Evolutionary conservation across 768 basidiomycete genomes (phyloP).

Genomic region (Psilocybe subaeruginosa): DNA sequence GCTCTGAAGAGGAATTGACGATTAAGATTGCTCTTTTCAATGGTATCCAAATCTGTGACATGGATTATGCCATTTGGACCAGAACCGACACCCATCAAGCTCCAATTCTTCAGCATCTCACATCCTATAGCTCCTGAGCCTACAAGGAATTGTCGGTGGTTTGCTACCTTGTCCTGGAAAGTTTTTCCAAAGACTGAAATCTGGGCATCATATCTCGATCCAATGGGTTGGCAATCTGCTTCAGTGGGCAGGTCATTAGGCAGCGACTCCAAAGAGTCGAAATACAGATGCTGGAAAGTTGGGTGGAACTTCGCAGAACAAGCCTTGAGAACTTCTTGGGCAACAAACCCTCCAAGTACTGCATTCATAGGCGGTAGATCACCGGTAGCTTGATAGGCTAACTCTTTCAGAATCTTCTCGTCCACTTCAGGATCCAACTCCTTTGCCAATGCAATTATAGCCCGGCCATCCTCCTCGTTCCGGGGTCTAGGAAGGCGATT

Average conservation of each 20-base stretch:
- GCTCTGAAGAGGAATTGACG: constrained; percentile 97
- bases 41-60: constrained; percentile 97
- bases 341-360: constrained; percentile 96
- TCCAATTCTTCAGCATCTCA: constrained; percentile 99
- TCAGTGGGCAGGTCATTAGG: constrained; percentile 78
- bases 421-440: constrained; percentile 75
- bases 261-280: constrained; percentile 95
- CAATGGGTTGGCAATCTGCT: constrained; percentile 78
- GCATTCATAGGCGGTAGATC: constrained; percentile 90
- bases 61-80: constrained; percentile 81
- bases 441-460: constrained; percentile 77
- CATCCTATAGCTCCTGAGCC: constrained; percentile 99
- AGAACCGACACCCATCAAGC: constrained; percentile 93
- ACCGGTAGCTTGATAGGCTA: constrained; percentile 90
- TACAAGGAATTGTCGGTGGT: constrained; percentile 93
- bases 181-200: constrained; percentile 93
- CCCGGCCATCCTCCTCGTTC: constrained; percentile 77
- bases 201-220: constrained; percentile 90
- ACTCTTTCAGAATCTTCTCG: constrained; percentile 80
- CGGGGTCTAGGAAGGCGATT: constrained; percentile 80
- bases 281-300: constrained; percentile 93
- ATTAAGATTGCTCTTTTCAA: constrained; percentile 99
- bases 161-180: constrained; percentile 92
- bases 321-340: constrained; percentile 97
- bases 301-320: constrained; percentile 98